Percentiles rank a stretch among this genome's conserved stretches.
phyloP scores from a whole-genome alignment of 176 grass and related monocot species.

The Hsuehochloa calcarea region DNA sequence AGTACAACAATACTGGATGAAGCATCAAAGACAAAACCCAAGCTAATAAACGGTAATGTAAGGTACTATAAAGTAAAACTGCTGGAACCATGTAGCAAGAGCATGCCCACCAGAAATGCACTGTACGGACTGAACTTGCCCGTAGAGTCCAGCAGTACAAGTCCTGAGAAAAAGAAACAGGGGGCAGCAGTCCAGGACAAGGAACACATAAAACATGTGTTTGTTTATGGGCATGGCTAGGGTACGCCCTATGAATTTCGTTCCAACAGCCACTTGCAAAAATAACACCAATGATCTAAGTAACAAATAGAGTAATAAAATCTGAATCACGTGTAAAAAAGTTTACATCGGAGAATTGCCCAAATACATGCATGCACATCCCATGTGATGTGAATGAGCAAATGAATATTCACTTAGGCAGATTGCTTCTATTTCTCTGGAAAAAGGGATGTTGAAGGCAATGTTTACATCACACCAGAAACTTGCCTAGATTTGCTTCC shows the following conservation, averaged over 20 bases:
- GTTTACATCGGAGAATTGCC: neutral
- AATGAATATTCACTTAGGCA: neutral
- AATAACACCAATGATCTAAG: neutral
- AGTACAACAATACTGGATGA: neutral
- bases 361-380: neutral
- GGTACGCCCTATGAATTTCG: neutral
- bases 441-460: neutral
- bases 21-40: neutral
- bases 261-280: neutral
- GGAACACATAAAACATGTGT: neutral
- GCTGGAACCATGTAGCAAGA: neutral
- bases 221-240: neutral
- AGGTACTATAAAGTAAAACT: neutral
- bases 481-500: neutral
- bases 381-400: neutral
- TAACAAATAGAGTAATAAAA: neutral
- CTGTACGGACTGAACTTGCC: neutral
- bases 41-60: neutral
- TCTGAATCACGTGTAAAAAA: neutral
- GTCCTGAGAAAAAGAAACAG: neutral
- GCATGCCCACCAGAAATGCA: neutral
- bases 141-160: neutral
- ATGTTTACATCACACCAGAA: neutral
- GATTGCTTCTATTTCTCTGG: neutral
- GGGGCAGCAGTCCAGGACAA: neutral